A percentile compares a stretch with the other conserved stretches of the same genome.
Conservation (phyloP, 1,139 yeast species). For the Yamadazyma pseudoaaseri region DNA sequence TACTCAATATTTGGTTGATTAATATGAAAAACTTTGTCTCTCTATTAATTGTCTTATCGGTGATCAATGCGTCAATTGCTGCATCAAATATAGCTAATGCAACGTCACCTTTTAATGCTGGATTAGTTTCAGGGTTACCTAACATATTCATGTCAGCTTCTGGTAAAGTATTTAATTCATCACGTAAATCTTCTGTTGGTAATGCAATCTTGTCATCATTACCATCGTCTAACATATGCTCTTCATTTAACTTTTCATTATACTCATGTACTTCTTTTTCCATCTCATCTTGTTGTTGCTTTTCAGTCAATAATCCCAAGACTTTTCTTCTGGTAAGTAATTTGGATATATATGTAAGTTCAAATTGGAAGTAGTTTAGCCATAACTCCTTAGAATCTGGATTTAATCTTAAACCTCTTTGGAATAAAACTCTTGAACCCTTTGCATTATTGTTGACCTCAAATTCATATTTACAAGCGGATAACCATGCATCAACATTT, state of each 20-base stretch:
- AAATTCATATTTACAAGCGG: slow-evolving; percentile 93
- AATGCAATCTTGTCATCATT: slow-evolving; percentile 43
- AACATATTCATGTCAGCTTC: slow-evolving; percentile 85
- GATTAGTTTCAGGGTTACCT: slow-evolving; percentile 83
- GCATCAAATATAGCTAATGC: slow-evolving; percentile 81
- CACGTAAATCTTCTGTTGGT: slow-evolving; percentile 58
- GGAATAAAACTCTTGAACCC: slow-evolving; percentile 85
- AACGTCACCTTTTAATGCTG: slow-evolving; percentile 87
- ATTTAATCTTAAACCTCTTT: slow-evolving; percentile 81
- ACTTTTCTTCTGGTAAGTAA: slow-evolving; percentile 80
- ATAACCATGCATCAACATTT: slow-evolving; percentile 86
- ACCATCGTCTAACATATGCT: slow-evolving; percentile 26
- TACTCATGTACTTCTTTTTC: slow-evolving; percentile 35
- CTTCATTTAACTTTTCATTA: slow-evolving; percentile 26
- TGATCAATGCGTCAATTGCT: slow-evolving; percentile 53
- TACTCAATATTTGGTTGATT: slow-evolving; percentile 44
- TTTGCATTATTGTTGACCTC: slow-evolving; percentile 85
- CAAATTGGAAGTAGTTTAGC: slow-evolving; percentile 86
- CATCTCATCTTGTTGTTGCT: slow-evolving; percentile 66
- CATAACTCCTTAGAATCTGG: slow-evolving; percentile 72
- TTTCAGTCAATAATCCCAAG: slow-evolving; percentile 72
- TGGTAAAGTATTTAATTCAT: slow-evolving; percentile 70
- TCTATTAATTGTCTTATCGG: slow-evolving; percentile 22
- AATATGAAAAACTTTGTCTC: slow-evolving; percentile 42
- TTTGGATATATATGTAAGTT: slow-evolving; percentile 80